These are phyloP conservation scores for Mycosphaerella sp. DNA, from an alignment of 2,329 filamentous ascomycete genomes.

Conservation along the genomic window DNA sequence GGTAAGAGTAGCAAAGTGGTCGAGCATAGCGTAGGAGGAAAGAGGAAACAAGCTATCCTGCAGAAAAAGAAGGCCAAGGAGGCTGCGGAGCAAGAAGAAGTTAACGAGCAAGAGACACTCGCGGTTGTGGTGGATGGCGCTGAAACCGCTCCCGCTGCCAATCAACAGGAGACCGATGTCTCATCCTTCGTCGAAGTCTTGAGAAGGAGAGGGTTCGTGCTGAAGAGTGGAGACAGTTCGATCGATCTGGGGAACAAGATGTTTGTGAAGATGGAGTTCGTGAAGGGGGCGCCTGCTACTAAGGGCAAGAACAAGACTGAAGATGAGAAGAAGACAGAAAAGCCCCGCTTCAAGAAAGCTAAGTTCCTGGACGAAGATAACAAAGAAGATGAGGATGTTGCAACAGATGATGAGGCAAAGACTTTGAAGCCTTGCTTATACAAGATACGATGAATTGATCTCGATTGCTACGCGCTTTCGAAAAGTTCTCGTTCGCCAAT, in stretches of 20 bases:
- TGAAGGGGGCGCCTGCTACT: constrained; percentile 69
- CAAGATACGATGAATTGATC: constrained; percentile 62
- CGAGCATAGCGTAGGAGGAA: constrained; percentile 64
- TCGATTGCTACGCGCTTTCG: no score
- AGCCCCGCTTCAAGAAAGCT: constrained; percentile 40
- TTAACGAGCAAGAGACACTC: constrained; percentile 56
- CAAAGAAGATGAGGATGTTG: constrained; percentile 51
- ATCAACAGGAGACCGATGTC: constrained; percentile 70
- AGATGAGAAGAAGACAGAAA: constrained; percentile 31
- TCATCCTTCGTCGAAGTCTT: constrained; percentile 80
- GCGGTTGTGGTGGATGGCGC: constrained; percentile 59
- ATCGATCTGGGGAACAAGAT: constrained; percentile 89
- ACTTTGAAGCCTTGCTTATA: constrained; percentile 95
- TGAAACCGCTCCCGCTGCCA: constrained; percentile 40
- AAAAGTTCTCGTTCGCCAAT: no score
- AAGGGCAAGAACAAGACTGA: constrained; percentile 62
- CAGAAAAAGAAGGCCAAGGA: constrained; percentile 38
- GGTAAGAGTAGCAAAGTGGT: constrained; percentile 45
- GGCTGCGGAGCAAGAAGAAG: constrained; percentile 48
- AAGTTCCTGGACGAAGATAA: constrained; percentile 56
- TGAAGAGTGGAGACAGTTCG: constrained; percentile 55
- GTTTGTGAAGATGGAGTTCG: constrained; percentile 96
- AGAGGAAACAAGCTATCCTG: constrained; percentile 42
- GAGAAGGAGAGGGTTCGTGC: constrained; percentile 71
- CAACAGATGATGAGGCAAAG: constrained; percentile 55